phyloP scores from a whole-genome alignment of 257 asterid genomes.

The Lycium ferocissimum region DNA sequence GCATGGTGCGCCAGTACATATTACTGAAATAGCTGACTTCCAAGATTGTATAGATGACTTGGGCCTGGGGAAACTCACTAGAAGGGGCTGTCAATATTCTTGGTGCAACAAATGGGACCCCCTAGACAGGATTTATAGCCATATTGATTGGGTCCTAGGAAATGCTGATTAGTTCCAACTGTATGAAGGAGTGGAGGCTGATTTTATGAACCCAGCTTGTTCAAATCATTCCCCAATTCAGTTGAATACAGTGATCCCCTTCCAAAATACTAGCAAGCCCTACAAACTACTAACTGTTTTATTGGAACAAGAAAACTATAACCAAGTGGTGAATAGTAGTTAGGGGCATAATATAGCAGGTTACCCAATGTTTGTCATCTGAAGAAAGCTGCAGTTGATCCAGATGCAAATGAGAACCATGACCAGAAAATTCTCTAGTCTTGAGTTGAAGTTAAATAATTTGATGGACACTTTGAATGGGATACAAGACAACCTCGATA shows the following conservation, averaged over 20 bases:
- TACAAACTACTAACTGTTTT: background rate
- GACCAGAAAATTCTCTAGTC: too few species aligned
- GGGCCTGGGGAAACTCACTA: background rate
- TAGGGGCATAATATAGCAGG: too few species aligned
- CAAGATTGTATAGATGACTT: background rate
- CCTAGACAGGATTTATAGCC: too few species aligned
- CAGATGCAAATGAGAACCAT: too few species aligned
- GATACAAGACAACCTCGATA: too few species aligned
- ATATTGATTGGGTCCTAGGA: background rate
- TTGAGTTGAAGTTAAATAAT: too few species aligned
- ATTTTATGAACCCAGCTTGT: background rate
- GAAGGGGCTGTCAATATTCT: background rate
- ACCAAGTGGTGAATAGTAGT: too few species aligned
- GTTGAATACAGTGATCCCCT: background rate
- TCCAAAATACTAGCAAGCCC: background rate
- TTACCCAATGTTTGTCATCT: too few species aligned
- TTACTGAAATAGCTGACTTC: background rate
- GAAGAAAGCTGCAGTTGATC: too few species aligned
- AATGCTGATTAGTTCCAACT: background rate
- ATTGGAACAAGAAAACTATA: too few species aligned
- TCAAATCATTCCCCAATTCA: background rate
- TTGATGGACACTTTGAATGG: too few species aligned
- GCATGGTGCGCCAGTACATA: background rate
- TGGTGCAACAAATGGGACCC: background rate
- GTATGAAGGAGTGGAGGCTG: background rate